Base-by-base conservation (phyloP, 495 filamentous ascomycete species). In the Entonaema liquescens region DNA sequence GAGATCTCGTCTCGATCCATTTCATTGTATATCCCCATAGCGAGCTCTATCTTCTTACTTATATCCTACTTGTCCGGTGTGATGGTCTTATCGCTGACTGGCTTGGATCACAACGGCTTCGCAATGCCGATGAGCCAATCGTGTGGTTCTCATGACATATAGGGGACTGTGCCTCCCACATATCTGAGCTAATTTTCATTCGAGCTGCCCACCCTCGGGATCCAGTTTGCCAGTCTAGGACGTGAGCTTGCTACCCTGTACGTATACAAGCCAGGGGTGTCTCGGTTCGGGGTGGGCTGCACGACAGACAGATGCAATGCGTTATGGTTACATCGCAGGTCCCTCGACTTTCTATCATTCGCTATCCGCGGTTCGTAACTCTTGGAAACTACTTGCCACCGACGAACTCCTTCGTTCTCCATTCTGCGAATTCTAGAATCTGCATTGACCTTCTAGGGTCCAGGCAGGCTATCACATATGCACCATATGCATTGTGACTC, bases 161-260 rank as follows among this genome's bases (percentile, higher is more conserved):
- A 36, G 21, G 60, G 26, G 6, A 33, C 31, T 42, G 33, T 31
- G 40, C 35, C 26, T 19, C 56, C 57, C 31, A 36, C 33, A n/a
- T n/a, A 62, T 62, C 29, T 73, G 65, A 73, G 70, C 57, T 65
- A 69, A 21, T 73, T 73, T 69, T 73, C 50, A 69, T 73, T 73
- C 57, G 70, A 73, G 65, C 57, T 53, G n/a, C 15, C 60, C 65
- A 62, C 26, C 17, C 19, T 50, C 38, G 28, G 25, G 52, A 1
- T 17, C 60, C 42, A 58, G 65, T 63, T 28, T 65, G 29, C 60
- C 42, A 58, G 65, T 63, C 21, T 65, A 36, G 49, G 59, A 68
- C 49, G 42, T 64, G 61, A 44, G 55, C 70, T 58, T 67, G 65
- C 60, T 61, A 57, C 60, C 0, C 55, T 68, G 64, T 64, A 26